phyloP scores from a whole-genome alignment of 306 rosid species.

The Erythrophleum fordii region DNA sequence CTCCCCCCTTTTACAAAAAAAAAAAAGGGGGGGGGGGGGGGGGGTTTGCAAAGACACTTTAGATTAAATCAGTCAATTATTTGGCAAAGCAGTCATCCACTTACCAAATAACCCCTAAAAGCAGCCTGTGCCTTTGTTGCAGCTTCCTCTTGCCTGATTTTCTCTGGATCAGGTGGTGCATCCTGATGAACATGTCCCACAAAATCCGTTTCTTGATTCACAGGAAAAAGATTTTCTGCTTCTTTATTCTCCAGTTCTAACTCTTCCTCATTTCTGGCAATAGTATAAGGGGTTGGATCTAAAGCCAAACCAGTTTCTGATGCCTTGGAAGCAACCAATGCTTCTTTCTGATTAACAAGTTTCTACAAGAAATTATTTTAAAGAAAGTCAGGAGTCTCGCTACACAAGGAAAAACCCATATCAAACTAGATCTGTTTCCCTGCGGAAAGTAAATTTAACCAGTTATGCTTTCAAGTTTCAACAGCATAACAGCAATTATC shows the following conservation, averaged over 20 bases:
- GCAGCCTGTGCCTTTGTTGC: conserved; percentile 95
- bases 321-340: conserved; percentile 62
- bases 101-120: conserved; percentile 95
- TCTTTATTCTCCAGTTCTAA: conserved; percentile 60
- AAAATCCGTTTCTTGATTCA: conserved; percentile 60
- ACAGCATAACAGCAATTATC: not conserved
- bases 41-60: conserved; percentile 1
- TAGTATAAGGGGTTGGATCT: conserved; percentile 47
- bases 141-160: conserved; percentile 77
- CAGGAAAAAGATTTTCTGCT: conserved; percentile 50
- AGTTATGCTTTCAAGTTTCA: not conserved
- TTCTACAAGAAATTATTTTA: conserved; percentile 53
- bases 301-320: conserved; percentile 59
- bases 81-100: conserved; percentile 26
- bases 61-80: conserved; percentile 19
- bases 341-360: conserved; percentile 63
- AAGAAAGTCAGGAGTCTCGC: conserved; percentile 34
- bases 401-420: conserved; percentile 9
- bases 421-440: conserved; percentile 14
- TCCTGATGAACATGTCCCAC: conserved; percentile 57
- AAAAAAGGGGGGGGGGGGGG: too few relatives aligned
- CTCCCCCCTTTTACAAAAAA: too few relatives aligned
- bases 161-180: conserved; percentile 66
- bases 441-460: not conserved
- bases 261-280: conserved; percentile 49